Conservation (phyloP, 2,329 filamentous ascomycete genomes). For the Gnomoniopsis sp. region DNA sequence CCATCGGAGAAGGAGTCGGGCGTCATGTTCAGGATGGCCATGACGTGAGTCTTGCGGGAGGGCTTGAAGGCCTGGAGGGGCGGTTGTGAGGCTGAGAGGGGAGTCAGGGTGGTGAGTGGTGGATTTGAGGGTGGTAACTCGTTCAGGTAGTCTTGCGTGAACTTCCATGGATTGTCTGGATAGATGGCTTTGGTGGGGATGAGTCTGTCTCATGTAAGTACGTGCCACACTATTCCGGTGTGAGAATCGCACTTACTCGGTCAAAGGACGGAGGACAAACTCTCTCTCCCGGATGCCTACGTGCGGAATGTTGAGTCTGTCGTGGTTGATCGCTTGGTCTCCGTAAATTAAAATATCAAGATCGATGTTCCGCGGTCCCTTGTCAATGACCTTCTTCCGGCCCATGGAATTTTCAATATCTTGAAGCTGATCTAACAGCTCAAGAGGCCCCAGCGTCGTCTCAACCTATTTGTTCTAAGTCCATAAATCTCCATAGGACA, state of each 20-base stretch:
- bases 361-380: conserved; percentile 92
- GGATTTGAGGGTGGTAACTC: conserved; percentile 47
- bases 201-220: conserved; percentile 37
- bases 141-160: conserved; percentile 59
- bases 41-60: conserved; percentile 68
- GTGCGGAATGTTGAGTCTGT: conserved; percentile 82
- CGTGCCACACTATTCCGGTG: too few species aligned
- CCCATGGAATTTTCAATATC: conserved; percentile 78
- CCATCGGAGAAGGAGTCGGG: conserved; percentile 98
- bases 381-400: conserved; percentile 80
- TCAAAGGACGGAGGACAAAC: conserved; percentile 86
- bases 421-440: conserved; percentile 77
- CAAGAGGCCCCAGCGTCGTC: conserved; percentile 71
- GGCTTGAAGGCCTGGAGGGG: conserved; percentile 57
- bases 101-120: conserved; percentile 57
- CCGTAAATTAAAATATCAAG: conserved; percentile 88
- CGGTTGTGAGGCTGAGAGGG: conserved; percentile 44
- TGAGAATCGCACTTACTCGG: conserved; percentile 54
- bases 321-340: conserved; percentile 59
- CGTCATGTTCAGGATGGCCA: conserved; percentile 93
- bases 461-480: conserved; percentile 58
- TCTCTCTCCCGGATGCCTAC: conserved; percentile 82
- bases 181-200: conserved; percentile 53
- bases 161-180: conserved; percentile 54
- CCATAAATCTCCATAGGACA: not conserved